Evolutionary conservation across 78 protist genomes (phyloP).

Genomic region (Cavenderia fasciculata): DNA sequence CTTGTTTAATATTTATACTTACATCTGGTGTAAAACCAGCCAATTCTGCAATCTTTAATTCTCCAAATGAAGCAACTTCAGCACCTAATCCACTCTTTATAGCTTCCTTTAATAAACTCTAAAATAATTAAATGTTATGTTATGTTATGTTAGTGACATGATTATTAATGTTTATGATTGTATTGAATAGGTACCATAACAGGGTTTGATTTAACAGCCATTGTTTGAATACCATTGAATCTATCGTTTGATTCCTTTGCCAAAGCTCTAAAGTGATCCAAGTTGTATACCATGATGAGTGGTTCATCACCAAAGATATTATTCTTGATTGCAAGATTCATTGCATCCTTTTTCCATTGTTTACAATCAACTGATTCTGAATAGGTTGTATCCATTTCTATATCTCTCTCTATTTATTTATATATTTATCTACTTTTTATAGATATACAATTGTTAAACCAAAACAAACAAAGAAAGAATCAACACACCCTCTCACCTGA

Average conservation of each 20-base stretch:
- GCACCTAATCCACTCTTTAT: conserved; percentile 52
- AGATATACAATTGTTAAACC: too few species aligned
- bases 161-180: neutral
- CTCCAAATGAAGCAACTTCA: conserved; percentile 74
- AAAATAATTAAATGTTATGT: neutral
- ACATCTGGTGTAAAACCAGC: conserved; percentile 42
- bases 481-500: too few species aligned
- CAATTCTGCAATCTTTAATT: conserved; percentile 37
- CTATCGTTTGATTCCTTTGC: conserved; percentile 42
- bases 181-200: conserved; percentile 12
- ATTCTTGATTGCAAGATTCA: conserved; percentile 10
- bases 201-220: conserved; percentile 72
- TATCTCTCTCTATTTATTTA: too few species aligned
- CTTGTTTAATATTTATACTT: neutral
- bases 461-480: too few species aligned
- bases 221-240: conserved; percentile 51
- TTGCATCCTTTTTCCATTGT: conserved; percentile 44
- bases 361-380: conserved; percentile 49
- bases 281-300: conserved; percentile 17
- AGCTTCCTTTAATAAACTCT: conserved; percentile 64
- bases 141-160: too few species aligned
- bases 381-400: too few species aligned
- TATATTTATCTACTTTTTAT: too few species aligned
- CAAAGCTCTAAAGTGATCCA: conserved; percentile 31
- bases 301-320: conserved; percentile 27